Conservation (phyloP, 257 asterid genomes). For the Solanum appendiculatum region DNA sequence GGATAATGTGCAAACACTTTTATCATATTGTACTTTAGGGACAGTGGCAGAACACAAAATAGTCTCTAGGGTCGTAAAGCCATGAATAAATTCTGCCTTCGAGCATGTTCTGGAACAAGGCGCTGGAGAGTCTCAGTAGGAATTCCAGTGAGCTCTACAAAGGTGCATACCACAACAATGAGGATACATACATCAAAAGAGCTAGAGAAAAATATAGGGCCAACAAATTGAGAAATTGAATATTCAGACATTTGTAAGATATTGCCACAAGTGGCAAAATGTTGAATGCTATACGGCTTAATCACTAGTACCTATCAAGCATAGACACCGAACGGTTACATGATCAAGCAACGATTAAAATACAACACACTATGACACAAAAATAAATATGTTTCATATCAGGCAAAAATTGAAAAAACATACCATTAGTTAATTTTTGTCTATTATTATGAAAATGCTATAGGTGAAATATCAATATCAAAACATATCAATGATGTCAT, state of each 20-base stretch:
- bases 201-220: neutral
- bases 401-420: neutral
- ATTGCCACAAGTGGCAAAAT: neutral
- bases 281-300: neutral
- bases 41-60: neutral
- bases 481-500: neutral
- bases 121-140: conserved; percentile 75
- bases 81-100: conserved; percentile 94
- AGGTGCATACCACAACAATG: neutral
- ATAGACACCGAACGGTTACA: neutral
- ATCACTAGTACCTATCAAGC: neutral
- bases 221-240: neutral
- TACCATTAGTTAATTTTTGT: neutral
- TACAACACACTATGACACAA: neutral
- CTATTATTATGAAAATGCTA: neutral
- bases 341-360: neutral
- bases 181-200: neutral
- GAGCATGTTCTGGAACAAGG: conserved; percentile 92
- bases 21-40: conserved; percentile 7
- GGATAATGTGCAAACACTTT: neutral
- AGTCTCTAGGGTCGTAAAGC: conserved; percentile 63
- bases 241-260: neutral
- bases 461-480: neutral
- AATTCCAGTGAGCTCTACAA: conserved; percentile 74
- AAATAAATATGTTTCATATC: neutral